phyloP scores from a whole-genome alignment of 2,329 filamentous ascomycete species.

The Erysiphe neolycopersici region DNA sequence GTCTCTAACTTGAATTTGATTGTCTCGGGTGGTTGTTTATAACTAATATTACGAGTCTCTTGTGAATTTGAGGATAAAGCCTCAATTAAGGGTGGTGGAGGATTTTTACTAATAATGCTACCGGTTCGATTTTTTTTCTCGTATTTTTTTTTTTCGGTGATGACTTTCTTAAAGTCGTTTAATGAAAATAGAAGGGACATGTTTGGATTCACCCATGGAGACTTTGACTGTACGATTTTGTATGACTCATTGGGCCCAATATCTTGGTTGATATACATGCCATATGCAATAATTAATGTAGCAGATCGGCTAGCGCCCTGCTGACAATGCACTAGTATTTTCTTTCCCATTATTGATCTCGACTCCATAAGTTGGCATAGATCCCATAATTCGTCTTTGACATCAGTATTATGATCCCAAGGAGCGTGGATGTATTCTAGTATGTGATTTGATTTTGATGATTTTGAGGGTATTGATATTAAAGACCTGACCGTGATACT shows the following conservation, averaged over 20 bases:
- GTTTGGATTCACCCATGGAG: constrained; percentile 71
- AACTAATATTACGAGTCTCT: too few relatives aligned
- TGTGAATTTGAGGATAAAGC: too few relatives aligned
- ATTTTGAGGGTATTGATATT: constrained; percentile 18
- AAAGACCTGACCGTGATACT: not conserved
- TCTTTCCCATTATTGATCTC: constrained; percentile 45
- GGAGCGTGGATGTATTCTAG: constrained; percentile 72
- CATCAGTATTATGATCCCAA: constrained; percentile 76
- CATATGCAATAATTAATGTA: constrained; percentile 67
- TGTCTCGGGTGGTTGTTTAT: too few relatives aligned
- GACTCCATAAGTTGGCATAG: constrained; percentile 55
- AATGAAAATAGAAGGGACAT: constrained; percentile 82
- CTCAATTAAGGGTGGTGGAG: too few relatives aligned
- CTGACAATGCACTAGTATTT: constrained; percentile 60
- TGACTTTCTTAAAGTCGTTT: constrained; percentile 49
- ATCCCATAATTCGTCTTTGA: constrained; percentile 46
- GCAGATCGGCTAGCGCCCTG: constrained; percentile 68
- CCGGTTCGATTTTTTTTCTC: constrained; percentile 8
- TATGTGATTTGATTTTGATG: constrained; percentile 27
- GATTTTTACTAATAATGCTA: too few relatives aligned
- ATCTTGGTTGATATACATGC: constrained; percentile 50
- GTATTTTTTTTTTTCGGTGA: constrained; percentile 20
- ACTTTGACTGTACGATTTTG: constrained; percentile 52
- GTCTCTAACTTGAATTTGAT: too few relatives aligned
- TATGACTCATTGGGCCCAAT: constrained; percentile 64